Conservation (phyloP, 2,329 filamentous ascomycete species). For the Fusarium haematococcum region DNA sequence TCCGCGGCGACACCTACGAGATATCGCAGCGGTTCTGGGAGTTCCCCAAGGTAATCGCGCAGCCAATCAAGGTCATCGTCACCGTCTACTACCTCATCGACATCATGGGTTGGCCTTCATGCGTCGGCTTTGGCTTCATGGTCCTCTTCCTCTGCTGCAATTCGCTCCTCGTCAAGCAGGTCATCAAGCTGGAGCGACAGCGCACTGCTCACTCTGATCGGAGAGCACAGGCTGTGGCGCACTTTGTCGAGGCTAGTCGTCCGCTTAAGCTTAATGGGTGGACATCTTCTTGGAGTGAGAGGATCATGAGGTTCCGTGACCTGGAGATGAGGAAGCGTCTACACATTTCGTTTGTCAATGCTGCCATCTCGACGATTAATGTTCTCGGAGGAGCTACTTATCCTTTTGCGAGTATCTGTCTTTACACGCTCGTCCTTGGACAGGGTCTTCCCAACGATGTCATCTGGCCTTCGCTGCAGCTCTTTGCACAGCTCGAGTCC, state of each 20-base stretch:
- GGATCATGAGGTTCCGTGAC: slow-evolving; percentile 52
- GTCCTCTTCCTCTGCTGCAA: slow-evolving; percentile 77
- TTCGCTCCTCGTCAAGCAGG: slow-evolving; percentile 71
- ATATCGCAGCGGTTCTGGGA: slow-evolving; percentile 91
- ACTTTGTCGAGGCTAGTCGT: slow-evolving; percentile 88
- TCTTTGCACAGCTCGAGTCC: slow-evolving; percentile 81
- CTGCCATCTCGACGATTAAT: slow-evolving; percentile 75
- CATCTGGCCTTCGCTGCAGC: slow-evolving; percentile 86
- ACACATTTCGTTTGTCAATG: slow-evolving; percentile 50
- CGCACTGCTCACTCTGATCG: slow-evolving; percentile 81
- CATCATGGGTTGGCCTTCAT: slow-evolving; percentile 83
- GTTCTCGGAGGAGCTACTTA: slow-evolving; percentile 79
- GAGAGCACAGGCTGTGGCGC: slow-evolving; percentile 82
- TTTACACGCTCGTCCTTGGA: slow-evolving; percentile 79
- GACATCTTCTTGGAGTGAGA: slow-evolving; percentile 52
- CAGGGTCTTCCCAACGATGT: slow-evolving; percentile 80
- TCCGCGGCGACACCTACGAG: slow-evolving; percentile 85
- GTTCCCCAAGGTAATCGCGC: slow-evolving; percentile 78
- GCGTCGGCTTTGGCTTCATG: slow-evolving; percentile 78
- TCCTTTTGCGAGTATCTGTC: slow-evolving; percentile 83
- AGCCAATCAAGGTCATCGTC: slow-evolving; percentile 80
- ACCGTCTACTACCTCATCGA: slow-evolving; percentile 73
- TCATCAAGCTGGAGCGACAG: slow-evolving; percentile 76
- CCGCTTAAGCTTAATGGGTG: slow-evolving; percentile 64
- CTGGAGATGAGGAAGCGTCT: slow-evolving; percentile 53